A percentile compares a stretch with the other conserved stretches of the same genome.
Evolutionary conservation across 2,329 filamentous ascomycete species (phyloP).

Genomic region (Fusarium nurragi): DNA sequence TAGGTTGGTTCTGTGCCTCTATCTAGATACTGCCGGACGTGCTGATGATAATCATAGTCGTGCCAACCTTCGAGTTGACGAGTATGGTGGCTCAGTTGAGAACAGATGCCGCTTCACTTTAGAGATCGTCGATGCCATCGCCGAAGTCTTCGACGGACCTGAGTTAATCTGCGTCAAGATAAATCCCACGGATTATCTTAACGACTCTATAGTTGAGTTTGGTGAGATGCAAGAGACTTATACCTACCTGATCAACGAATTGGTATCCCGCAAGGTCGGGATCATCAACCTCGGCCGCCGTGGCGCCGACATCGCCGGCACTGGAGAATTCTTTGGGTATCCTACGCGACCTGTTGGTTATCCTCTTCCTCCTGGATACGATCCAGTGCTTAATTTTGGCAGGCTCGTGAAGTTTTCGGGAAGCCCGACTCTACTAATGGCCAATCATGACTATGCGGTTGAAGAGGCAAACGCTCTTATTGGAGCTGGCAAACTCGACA

Average conservation of each 20-base stretch:
- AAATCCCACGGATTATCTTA: not conserved
- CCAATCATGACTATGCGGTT: conserved; percentile 13
- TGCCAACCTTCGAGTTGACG: not conserved
- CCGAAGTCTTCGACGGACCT: not conserved
- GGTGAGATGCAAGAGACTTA: not conserved
- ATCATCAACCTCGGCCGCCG: conserved; percentile 10
- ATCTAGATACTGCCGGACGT: not conserved
- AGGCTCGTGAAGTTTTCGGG: conserved; percentile 1
- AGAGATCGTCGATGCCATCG: not conserved
- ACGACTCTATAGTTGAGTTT: conserved; percentile 6
- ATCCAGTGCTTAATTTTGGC: conserved; percentile 12
- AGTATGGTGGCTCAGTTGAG: conserved; percentile 1
- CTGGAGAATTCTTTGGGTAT: not conserved
- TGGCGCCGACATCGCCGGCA: not conserved
- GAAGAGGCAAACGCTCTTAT: not conserved
- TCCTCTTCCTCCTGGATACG: not conserved
- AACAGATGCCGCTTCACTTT: conserved; percentile 14
- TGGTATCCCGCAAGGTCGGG: not conserved
- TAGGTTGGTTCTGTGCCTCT: not conserved
- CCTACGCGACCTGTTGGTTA: not conserved
- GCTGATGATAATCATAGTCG: not conserved
- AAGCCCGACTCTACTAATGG: conserved; percentile 1
- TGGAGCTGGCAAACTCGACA: not conserved
- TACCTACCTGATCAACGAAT: not conserved
- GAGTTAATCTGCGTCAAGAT: conserved; percentile 9